These are phyloP conservation scores for Tranzscheliella williamsii DNA, from an alignment of 1,284 basidiomycete genomes.

Conservation along the genomic window DNA sequence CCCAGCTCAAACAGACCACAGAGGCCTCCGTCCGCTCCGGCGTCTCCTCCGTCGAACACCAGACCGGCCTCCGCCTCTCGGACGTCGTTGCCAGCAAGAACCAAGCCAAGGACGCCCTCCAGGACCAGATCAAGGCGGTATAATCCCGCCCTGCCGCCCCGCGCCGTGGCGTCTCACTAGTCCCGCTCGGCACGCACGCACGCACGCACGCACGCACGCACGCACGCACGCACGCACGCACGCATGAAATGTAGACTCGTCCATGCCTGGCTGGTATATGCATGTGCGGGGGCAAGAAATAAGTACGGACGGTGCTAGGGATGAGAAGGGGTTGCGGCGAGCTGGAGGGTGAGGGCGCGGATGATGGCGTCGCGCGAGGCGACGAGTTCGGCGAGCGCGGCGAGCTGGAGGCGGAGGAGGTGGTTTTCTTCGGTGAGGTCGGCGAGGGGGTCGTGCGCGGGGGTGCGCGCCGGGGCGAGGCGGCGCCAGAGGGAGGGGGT, in stretches of 20 bases:
- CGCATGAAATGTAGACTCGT: no score
- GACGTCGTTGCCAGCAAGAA: constrained; percentile 21
- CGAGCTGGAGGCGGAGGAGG: constrained; percentile 24
- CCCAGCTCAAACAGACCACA: constrained; percentile 25
- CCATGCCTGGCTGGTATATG: no score
- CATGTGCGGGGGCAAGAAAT: no score
- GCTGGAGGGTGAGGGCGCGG: no score
- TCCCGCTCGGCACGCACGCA: no score
- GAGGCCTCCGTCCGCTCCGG: constrained; percentile 24
- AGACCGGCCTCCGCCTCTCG: constrained; percentile 45
- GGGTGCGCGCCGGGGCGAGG: no score
- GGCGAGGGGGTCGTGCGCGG: constrained; percentile 24
- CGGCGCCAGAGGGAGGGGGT: no score
- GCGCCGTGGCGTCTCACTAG: no score
- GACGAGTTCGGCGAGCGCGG: constrained; percentile 19
- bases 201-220: no score
- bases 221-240: no score
- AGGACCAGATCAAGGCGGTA: constrained; percentile 39
- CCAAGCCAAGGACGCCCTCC: constrained; percentile 14
- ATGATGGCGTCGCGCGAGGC: constrained; percentile 23
- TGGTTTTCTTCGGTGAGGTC: constrained; percentile 38
- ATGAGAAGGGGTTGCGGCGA: no score
- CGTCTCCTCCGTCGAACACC: constrained; percentile 42
- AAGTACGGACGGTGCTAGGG: no score
- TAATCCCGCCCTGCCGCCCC: constrained; percentile 1